These are phyloP conservation scores for Neurospora discreta DNA, from an alignment of 495 filamentous ascomycete species.

Conservation along the genomic window DNA sequence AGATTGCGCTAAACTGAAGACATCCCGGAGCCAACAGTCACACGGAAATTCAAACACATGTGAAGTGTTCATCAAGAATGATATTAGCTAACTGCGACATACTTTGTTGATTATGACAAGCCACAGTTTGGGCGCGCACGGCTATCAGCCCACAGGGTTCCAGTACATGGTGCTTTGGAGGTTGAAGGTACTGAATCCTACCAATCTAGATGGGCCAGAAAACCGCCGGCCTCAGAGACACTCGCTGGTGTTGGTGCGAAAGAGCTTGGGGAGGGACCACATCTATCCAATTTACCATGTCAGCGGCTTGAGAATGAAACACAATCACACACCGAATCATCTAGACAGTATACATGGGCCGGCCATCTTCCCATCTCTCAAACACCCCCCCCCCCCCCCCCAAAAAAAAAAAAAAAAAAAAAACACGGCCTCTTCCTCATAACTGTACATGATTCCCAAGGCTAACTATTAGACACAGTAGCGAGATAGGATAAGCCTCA, in stretches of 20 bases:
- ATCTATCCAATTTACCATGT: background rate
- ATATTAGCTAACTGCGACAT: background rate
- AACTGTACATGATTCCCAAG: background rate
- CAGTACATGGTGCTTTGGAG: background rate
- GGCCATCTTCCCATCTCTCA: background rate
- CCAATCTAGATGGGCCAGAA: background rate
- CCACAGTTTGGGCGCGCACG: background rate
- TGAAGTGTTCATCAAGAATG: background rate
- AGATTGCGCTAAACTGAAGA: no score
- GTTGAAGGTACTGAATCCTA: background rate
- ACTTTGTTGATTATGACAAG: background rate
- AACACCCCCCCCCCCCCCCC: background rate
- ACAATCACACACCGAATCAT: background rate
- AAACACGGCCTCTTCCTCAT: background rate
- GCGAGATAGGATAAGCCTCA: background rate
- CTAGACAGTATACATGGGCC: background rate
- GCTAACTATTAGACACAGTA: background rate
- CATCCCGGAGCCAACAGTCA: no score
- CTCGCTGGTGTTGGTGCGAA: background rate
- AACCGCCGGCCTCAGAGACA: background rate
- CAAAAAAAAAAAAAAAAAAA: no score
- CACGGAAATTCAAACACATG: background rate
- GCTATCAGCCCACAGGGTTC: background rate
- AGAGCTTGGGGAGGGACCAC: background rate
- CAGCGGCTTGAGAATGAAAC: background rate